Evolutionary conservation across 176 grass and related monocot species (phyloP).

Genomic region (Carex cristatella): DNA sequence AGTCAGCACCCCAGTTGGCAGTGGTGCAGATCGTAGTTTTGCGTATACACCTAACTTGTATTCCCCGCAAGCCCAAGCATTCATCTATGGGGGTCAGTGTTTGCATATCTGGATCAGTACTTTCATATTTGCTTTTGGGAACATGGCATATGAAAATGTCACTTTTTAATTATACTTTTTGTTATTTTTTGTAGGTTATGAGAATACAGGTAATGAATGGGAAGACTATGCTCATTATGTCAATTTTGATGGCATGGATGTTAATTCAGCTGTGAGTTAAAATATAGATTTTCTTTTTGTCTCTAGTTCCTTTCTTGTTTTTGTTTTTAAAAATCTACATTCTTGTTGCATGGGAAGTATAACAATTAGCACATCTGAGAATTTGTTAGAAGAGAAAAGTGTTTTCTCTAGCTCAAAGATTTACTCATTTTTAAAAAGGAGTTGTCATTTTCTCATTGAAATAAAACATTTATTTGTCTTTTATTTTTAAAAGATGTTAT

Average conservation of each 20-base stretch:
- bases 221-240: conserved; percentile 64
- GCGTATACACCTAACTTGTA: conserved; percentile 15
- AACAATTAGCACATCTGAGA: not conserved
- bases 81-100: conserved; percentile 13
- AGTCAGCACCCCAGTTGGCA: conserved; percentile 26
- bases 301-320: not conserved
- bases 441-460: not conserved
- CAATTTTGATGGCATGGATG: conserved; percentile 64
- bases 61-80: conserved; percentile 15
- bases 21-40: conserved; percentile 23
- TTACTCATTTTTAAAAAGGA: not conserved
- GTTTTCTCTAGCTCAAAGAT: not conserved
- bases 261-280: conserved; percentile 49
- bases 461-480: not conserved
- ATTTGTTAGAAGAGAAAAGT: not conserved
- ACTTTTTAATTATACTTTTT: not conserved
- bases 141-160: not conserved
- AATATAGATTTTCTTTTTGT: not conserved
- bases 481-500: conserved; percentile 49
- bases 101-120: not conserved
- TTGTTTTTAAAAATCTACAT: not conserved
- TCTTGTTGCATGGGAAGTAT: not conserved
- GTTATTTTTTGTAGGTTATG: conserved; percentile 41
- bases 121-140: not conserved
- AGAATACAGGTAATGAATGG: conserved; percentile 57